Evolutionary conservation across 768 basidiomycete species (phyloP).

Genomic region (Roridomyces roridus): DNA sequence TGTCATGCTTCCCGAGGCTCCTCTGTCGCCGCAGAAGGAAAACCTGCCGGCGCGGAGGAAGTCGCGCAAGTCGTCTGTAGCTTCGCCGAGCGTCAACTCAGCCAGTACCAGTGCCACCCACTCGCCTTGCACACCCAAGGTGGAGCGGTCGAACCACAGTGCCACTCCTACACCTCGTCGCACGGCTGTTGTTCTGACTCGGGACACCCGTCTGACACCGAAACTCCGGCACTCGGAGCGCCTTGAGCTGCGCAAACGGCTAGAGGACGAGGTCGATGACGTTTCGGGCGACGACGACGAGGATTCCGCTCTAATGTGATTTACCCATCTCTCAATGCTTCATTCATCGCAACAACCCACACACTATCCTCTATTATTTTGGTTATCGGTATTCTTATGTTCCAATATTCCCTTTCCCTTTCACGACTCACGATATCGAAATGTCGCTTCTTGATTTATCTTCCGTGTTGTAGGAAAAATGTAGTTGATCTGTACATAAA

Average conservation of each 20-base stretch:
- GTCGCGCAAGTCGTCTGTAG: slow-evolving; percentile 44
- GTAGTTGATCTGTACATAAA: slow-evolving; percentile 8
- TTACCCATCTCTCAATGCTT: slow-evolving; percentile 9
- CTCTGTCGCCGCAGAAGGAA: slow-evolving; percentile 50
- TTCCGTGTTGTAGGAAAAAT: slow-evolving; percentile 19
- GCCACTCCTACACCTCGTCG: slow-evolving; percentile 36
- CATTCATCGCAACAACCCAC: background rate
- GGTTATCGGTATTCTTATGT: slow-evolving; percentile 10
- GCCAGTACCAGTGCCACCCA: too few relatives aligned
- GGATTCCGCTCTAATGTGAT: slow-evolving; percentile 13
- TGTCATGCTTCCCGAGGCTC: slow-evolving; percentile 1
- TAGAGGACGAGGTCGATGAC: slow-evolving; percentile 44
- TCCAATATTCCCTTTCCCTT: slow-evolving; percentile 10
- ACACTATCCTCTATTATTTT: background rate
- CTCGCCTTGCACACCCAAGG: slow-evolving; percentile 33
- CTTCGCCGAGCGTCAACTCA: slow-evolving; percentile 24
- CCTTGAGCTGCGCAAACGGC: slow-evolving; percentile 34
- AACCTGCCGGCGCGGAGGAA: slow-evolving; percentile 58
- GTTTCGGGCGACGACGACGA: slow-evolving; percentile 30
- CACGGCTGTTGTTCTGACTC: slow-evolving; percentile 22
- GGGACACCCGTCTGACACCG: slow-evolving; percentile 28
- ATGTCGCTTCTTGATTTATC: slow-evolving; percentile 23
- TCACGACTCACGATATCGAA: slow-evolving; percentile 16
- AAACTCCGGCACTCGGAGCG: slow-evolving; percentile 29
- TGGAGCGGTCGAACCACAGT: slow-evolving; percentile 21